These are phyloP conservation scores for Zostera marina DNA, from an alignment of 116 monocot species.

Conservation along the genomic window DNA sequence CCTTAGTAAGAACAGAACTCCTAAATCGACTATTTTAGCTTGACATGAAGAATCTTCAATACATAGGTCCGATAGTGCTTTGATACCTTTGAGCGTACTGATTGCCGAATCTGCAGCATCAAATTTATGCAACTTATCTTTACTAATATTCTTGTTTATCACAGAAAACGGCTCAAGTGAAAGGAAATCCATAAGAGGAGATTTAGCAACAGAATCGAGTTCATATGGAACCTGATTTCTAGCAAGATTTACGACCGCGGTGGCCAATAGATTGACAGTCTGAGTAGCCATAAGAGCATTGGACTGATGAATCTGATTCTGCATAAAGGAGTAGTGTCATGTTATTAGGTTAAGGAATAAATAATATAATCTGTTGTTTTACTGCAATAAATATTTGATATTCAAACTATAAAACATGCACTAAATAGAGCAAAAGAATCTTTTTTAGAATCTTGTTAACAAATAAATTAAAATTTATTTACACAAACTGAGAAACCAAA, in stretches of 20 bases:
- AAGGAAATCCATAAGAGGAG: conserved; percentile 63
- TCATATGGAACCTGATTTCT: conserved; percentile 28
- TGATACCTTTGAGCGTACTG: conserved; percentile 69
- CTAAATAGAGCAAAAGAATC: no score
- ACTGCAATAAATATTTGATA: no score
- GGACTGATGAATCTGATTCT: conserved; percentile 69
- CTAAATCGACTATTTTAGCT: conserved; percentile 59
- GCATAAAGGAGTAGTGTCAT: conserved; percentile 14
- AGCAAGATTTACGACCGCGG: conserved; percentile 40
- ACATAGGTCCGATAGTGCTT: conserved; percentile 79
- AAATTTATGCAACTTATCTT: conserved; percentile 48
- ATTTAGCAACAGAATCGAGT: conserved; percentile 24
- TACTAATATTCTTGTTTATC: conserved; percentile 38
- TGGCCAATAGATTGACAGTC: conserved; percentile 50
- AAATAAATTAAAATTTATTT: no score
- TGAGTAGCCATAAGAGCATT: conserved; percentile 72
- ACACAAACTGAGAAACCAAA: no score
- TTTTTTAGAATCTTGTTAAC: no score
- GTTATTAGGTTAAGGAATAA: neutral
- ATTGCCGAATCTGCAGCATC: conserved; percentile 86
- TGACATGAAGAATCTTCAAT: conserved; percentile 50
- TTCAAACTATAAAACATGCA: no score
- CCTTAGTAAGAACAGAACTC: conserved; percentile 58
- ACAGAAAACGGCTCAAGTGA: conserved; percentile 66
- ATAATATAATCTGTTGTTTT: neutral